Base-by-base conservation (phyloP, 2,329 filamentous ascomycete species). In the Penicillium vulpinum region DNA sequence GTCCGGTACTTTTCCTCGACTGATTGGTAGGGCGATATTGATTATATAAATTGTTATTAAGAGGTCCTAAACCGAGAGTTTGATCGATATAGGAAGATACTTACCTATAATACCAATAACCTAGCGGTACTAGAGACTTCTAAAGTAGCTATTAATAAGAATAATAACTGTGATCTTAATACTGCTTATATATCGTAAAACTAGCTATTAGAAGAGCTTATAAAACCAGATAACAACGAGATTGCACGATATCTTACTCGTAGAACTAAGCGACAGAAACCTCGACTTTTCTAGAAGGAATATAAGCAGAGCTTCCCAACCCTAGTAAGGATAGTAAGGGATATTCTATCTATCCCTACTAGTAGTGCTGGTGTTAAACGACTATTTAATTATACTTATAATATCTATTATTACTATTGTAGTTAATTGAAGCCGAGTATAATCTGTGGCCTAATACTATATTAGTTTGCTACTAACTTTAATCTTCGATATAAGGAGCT, bases 31-130 rank as follows among this genome's bases (percentile, higher is more conserved):
- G 4, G 18, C 21, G 9, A 36, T 33, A 51, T 51, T 51, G 26
- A 44, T 31, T 51, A 43, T 11, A 31, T 51, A 16, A 36, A 36
- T n/a, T n/a, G 36, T 40, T 44, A 44, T 36, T 41, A 43, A 41
- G 15, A 29, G 22, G 28, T 44, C 18, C 21, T 51, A 22, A 44
- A 24, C n/a, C 13, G 4, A 51, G 39, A 51, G 28, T 35, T 43
- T 41, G 5, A 51, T 36, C 6, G 9, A 43, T 51, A 51, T 21
- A 50, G 38, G 44, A 28, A 45, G 43, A 59, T 31, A 51, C 48
- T 52, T 26, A 44, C 18, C 26, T 41, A 43, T 44, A 50, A 55
- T 35, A 36, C 36, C 35, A 55, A 33, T 40, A 49, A 18, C 29
- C 44, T 40, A 45, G 26, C 26, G 26, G 26, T n/a, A n/a, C n/a